phyloP scores from a whole-genome alignment of 768 basidiomycete genomes.

The Leccinum rimulosum region DNA sequence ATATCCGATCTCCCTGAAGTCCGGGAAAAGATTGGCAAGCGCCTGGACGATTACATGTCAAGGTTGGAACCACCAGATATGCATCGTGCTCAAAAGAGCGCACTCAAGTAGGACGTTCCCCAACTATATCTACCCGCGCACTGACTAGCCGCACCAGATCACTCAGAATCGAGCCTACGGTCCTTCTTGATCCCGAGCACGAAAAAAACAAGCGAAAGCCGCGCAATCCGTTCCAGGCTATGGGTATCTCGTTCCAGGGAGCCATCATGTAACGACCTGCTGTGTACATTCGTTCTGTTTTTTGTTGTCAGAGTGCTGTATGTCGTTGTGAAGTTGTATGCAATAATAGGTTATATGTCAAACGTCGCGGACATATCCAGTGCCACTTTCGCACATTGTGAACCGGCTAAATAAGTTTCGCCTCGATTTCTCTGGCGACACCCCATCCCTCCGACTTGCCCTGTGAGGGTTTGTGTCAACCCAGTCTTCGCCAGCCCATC shows the following conservation, averaged over 20 bases:
- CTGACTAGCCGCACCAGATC: slow-evolving; percentile 20
- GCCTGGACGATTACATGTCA: slow-evolving; percentile 22
- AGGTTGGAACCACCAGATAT: slow-evolving; percentile 17
- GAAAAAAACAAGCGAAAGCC: neutral
- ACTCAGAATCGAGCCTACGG: slow-evolving; percentile 26
- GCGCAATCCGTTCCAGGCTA: slow-evolving; percentile 7
- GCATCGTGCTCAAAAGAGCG: slow-evolving; percentile 24
- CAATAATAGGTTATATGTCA: neutral
- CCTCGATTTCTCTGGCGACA: slow-evolving; percentile 17
- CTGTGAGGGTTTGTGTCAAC: slow-evolving; percentile 1
- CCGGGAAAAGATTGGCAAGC: slow-evolving; percentile 27
- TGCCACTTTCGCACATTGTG: slow-evolving; percentile 28
- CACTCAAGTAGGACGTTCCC: slow-evolving; percentile 16
- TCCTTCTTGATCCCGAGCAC: slow-evolving; percentile 19
- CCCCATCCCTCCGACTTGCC: slow-evolving; percentile 6
- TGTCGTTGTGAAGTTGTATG: neutral
- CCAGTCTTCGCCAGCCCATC: neutral
- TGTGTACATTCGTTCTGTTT: neutral
- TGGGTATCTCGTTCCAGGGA: slow-evolving; percentile 18
- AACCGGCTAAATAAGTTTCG: slow-evolving; percentile 19
- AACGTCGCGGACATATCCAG: neutral
- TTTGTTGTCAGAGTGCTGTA: neutral
- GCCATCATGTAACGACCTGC: slow-evolving; percentile 19
- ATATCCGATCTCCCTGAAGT: slow-evolving; percentile 36
- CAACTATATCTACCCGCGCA: neutral